Evolutionary conservation across 176 grass and related monocot genomes (phyloP).

Genomic region (Musa itinerans): DNA sequence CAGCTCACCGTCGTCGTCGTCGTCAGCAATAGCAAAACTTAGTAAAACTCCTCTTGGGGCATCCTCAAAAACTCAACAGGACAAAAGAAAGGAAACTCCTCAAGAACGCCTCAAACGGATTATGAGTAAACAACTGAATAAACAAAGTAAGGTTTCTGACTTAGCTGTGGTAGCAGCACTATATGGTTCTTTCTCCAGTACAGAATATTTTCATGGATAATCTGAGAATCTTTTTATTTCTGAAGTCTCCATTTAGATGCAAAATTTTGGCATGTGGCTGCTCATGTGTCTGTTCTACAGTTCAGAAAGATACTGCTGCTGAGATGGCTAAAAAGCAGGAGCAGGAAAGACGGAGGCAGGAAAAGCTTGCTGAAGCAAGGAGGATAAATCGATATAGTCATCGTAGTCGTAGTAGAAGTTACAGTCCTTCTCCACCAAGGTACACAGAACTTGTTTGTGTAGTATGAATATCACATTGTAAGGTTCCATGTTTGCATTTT

Average conservation of each 20-base stretch:
- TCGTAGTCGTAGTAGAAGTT: slow-evolving; percentile 58
- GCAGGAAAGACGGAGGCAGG: slow-evolving; percentile 64
- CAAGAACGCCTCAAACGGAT: slow-evolving; percentile 97
- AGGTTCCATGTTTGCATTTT: background rate
- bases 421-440: slow-evolving; percentile 72
- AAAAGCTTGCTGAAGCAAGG: slow-evolving; percentile 68
- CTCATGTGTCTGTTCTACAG: slow-evolving; percentile 30
- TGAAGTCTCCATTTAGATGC: background rate
- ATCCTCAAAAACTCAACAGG: slow-evolving; percentile 43
- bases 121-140: slow-evolving; percentile 99
- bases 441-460: slow-evolving; percentile 11
- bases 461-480: background rate
- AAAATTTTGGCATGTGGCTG: background rate
- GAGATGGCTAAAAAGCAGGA: slow-evolving; percentile 86
- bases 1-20: slow-evolving; percentile 29
- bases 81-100: slow-evolving; percentile 94
- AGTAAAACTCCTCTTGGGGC: slow-evolving; percentile 53
- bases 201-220: slow-evolving; percentile 4
- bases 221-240: background rate
- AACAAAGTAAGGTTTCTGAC: slow-evolving; percentile 76
- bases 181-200: background rate
- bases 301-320: slow-evolving; percentile 82
- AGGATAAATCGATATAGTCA: slow-evolving; percentile 49
- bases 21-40: slow-evolving; percentile 77
- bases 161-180: slow-evolving; percentile 7